Evolutionary conservation across 129 eudicot species (phyloP), one percentile per base, ranked within the genome.

Genomic region (Flaveria ramosissima): DNA sequence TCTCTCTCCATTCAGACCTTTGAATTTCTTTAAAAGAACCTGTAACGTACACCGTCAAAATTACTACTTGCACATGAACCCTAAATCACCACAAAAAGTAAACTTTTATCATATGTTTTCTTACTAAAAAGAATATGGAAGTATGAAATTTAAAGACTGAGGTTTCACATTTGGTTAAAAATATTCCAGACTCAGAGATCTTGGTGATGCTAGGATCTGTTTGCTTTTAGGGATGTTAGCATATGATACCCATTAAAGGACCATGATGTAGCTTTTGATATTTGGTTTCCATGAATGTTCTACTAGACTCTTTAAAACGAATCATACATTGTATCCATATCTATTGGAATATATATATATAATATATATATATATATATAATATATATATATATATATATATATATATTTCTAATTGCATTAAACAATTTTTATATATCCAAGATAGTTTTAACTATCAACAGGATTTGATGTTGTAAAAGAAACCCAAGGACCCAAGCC

Each of bases 21-120:
- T 63, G 45, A 30, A 63, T 63, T 63, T 27, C 69, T 63, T 15
- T 27, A 63, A 63, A 55, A 55, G 62, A 17, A 55, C 26, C 3
- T 55, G 13, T 17, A 55, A 63, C 19, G 69, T 63, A 30, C 43
- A 63, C 46, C 19, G 6, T 27, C 69, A 27, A 30, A 63, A 27
- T 30, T 63, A 63, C 20, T 63, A 63, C 42, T 27, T 61, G 17
- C 41, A 61, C 11, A 24, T 61, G 12, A 61, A 61, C 41, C 2
- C 19, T 32, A 62, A 13, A 5, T 19, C 26, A 26, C 66, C 45
- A 26, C 17, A 62, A 62, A 27, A 13, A 43, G 43, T 62, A 55
- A 55, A 16, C 24, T 55, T 52, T 52, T 52, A 52, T 52, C 23
- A 52, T 53, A 53, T 53, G 24, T 53, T 53, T 53, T 53, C 11